These are phyloP conservation scores for Pseudogymnoascus sp. DNA, from an alignment of 2,329 filamentous ascomycete genomes.

Conservation along the genomic window DNA sequence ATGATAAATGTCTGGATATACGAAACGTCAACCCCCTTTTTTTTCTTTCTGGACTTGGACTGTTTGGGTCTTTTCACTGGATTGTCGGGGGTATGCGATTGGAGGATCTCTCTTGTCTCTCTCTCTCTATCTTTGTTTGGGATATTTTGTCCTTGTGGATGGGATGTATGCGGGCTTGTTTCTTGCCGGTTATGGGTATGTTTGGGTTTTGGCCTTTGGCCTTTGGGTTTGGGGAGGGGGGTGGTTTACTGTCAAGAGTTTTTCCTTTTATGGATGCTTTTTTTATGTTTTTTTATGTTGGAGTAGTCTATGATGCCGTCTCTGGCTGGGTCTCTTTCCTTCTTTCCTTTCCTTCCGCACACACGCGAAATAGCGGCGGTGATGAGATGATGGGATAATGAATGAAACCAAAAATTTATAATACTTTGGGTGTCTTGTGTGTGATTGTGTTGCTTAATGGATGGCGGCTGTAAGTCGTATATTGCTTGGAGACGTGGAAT, in stretches of 20 bases:
- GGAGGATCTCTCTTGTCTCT: not conserved
- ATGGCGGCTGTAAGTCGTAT: too few species aligned
- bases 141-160: not conserved
- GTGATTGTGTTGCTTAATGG: too few species aligned
- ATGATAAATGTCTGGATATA: slow-evolving; percentile 3
- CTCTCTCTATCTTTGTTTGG: not conserved
- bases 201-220: not conserved
- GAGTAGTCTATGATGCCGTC: too few species aligned
- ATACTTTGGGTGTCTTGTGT: too few species aligned
- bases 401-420: too few species aligned
- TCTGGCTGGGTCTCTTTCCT: too few species aligned
- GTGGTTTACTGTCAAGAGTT: not conserved
- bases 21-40: not conserved
- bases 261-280: not conserved
- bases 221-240: too few species aligned
- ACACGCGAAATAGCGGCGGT: too few species aligned
- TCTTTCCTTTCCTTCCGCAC: too few species aligned
- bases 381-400: too few species aligned
- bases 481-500: too few species aligned
- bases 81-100: not conserved
- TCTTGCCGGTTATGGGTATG: not conserved
- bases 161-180: not conserved
- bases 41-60: not conserved
- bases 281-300: not conserved
- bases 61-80: not conserved